Evolutionary conservation across 2,329 filamentous ascomycete genomes (phyloP), one percentile per base, ranked within the genome.

Genomic region (Ceratocystis variospora): DNA sequence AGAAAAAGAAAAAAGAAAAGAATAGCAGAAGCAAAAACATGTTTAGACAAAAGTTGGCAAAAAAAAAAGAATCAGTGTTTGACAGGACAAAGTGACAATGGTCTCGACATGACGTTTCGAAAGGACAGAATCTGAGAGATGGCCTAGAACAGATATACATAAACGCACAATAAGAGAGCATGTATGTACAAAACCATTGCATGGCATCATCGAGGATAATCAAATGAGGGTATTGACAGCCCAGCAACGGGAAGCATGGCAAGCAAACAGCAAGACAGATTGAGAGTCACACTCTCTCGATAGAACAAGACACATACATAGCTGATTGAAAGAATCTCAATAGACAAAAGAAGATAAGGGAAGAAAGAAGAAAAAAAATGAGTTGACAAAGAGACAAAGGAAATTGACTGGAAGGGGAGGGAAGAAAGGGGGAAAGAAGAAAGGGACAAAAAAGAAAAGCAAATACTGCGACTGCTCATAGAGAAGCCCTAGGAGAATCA

Each of bases 381-480:
- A 62, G 46, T 55, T 62, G 33, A 45, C 61, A 66, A 48, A 31
- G 33, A 25, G 63, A 64, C 46, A 50, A 66, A 67, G n/a, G 65
- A 66, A 65, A 67, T 53, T 57, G 33, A 37, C 5, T 61, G 37
- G 45, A 44, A 65, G 7, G 33, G 48, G 15, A 31, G 55, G 59
- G 48, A 33, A 31, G 28, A 28, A 61, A 61, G 46, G 41, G 31
- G 15, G 48, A 63, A 53, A 53, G 28, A 41, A 44, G n/a, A 50
- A 55, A 59, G 33, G 28, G 50, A n/a, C 33, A 57, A 62, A 65
- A 64, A 31, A 53, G 50, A 67, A 61, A 45, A 64, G 25, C 50
- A 67, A 37, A 65, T 62, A 67, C 45, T 44, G 66, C 66, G 46
- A 68, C 63, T 68, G 63, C 66, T 65, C 59, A 61, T 63, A 41